Evolutionary conservation across 768 basidiomycete species (phyloP), one percentile per base, ranked within the genome.

Genomic region (Daedaleopsis sinensis): DNA sequence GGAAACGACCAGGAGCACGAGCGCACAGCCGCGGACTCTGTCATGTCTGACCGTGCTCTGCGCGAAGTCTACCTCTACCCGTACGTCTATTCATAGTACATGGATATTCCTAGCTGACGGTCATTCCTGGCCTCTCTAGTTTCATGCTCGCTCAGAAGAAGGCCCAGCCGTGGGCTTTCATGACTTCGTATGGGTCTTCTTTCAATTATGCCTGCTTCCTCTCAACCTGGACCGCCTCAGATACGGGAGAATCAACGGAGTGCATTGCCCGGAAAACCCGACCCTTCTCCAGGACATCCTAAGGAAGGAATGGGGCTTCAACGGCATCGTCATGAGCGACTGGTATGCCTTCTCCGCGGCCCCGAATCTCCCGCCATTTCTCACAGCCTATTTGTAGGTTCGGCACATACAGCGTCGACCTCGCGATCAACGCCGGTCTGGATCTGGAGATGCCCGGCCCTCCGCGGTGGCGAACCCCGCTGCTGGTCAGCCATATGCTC

Each of bases 1-100:
- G 85, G 75, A 7, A 90, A 90, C 73, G 89, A 90, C 67, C 87
- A 89, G 72, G 89, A 91, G 70, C 83, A 87, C 64, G 87, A 90
- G 69, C 79, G 88, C 13, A 85, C 83, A 12, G 83, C 85, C 8
- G 83, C 82, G 18, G 84, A 87, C 15, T 87, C 86, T 12, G 82
- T 85, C 39, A 74, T 91, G 62, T 85, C 87, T 10, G 81, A 83
- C 35, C 78, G 90, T 36, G 86, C 89, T 19, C 73, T 91, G 47
- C 79, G 89, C 48, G 89, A 91, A 69, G 78, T 91, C 54, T 91
- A 91, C 71, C 78, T 91, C 6, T 85, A 86, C 68, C 89, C 88
- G 80, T 87, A 73, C 66, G 82, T 72, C 55, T 50, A 23, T 52
- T 44, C 35, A 61, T 49, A 53, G 18, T 13, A 42, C n/a, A 32